Evolutionary conservation across 2,329 filamentous ascomycete species (phyloP), one percentile per base, ranked within the genome.

Genomic region (Colletotrichum caudatum): DNA sequence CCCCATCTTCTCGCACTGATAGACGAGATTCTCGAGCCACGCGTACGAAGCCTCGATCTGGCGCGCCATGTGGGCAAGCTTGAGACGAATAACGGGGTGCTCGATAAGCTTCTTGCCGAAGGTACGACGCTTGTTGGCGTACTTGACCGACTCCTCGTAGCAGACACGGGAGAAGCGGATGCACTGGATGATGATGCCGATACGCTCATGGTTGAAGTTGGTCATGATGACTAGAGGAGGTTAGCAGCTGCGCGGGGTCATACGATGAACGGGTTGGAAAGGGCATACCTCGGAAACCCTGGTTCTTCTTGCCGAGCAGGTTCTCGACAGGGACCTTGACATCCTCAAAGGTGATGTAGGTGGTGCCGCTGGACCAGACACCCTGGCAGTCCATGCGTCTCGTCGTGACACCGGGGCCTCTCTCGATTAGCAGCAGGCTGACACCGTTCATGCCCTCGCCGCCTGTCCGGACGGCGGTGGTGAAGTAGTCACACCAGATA

Each of bases 251-350:
- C 35, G 16, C 5, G 5, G 5, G 20, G 29, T 23, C 39, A 7
- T 29, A 29, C 8, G 8, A 3, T 8, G 60, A 11, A 12, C 2
- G 37, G 12, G 37, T 11, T 53, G 33, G 46, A 44, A 3, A 7
- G 8, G 18, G 73, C 80, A 76, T 82, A 90, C 89, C 89, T 84
- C 95, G 94, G 90, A 99, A 99, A 50, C 96, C 96, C 82, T 97
- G 92, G 88, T 99, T 97, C 86, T 97, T 92, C 87, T 98, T 98
- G 84, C 96, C 96, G 72, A 99, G 91, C 77, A 99, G 83, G 86
- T 99, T 98, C 88, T 97, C 95, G n/a, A 98, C 96, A 1, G 96
- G 96, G 0, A 99, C 96, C 87, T 98, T 98, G 83, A 98, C 96
- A 80, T 99, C 96, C 83, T 99, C 96, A 76, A 98, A 98, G 54